Evolutionary conservation across 2,329 filamentous ascomycete genomes (phyloP).

Genomic region (Aspergillus awamori): DNA sequence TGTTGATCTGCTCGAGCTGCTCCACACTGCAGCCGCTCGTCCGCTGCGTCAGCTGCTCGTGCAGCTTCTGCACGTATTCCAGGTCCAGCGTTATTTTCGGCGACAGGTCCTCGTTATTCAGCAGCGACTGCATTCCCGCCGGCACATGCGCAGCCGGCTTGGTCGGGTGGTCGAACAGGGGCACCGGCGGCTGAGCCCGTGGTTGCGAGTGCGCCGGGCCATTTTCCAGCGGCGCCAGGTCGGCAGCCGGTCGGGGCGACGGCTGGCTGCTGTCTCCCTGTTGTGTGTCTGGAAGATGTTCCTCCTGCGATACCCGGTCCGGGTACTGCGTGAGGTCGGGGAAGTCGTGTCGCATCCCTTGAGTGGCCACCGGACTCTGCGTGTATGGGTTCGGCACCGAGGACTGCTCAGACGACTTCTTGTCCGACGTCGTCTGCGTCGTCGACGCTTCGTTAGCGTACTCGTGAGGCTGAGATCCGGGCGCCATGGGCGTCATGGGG

Average conservation of each 20-base stretch:
- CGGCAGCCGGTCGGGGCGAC: slow-evolving; percentile 33
- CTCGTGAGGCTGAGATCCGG: slow-evolving; percentile 61
- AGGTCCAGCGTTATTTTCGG: slow-evolving; percentile 50
- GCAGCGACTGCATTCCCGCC: slow-evolving; percentile 36
- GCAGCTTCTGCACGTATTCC: slow-evolving; percentile 58
- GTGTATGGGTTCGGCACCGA: slow-evolving; percentile 70
- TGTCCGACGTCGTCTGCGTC: slow-evolving; percentile 79
- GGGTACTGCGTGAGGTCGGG: slow-evolving; percentile 58
- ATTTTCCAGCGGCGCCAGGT: slow-evolving; percentile 26
- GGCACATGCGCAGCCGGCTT: slow-evolving; percentile 29
- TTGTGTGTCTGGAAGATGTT: slow-evolving; percentile 68
- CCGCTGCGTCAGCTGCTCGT: slow-evolving; percentile 64
- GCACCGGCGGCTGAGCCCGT: slow-evolving; percentile 42
- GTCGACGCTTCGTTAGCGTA: slow-evolving; percentile 87
- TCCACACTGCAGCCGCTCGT: slow-evolving; percentile 84
- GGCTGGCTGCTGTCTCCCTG: slow-evolving; percentile 46
- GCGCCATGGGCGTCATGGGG: slow-evolving; percentile 61
- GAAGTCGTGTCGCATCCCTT: slow-evolving; percentile 49
- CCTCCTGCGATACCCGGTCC: slow-evolving; percentile 57
- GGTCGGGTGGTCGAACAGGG: slow-evolving; percentile 42
- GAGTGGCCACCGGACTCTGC: slow-evolving; percentile 56
- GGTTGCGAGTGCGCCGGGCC: slow-evolving; percentile 40
- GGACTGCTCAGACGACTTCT: slow-evolving; percentile 75
- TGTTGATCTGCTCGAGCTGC: slow-evolving; percentile 91
- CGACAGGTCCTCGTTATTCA: slow-evolving; percentile 36